These are phyloP conservation scores for Coemansia sp. DNA, from an alignment of 192 early-diverging fungal genomes.

Conservation along the genomic window DNA sequence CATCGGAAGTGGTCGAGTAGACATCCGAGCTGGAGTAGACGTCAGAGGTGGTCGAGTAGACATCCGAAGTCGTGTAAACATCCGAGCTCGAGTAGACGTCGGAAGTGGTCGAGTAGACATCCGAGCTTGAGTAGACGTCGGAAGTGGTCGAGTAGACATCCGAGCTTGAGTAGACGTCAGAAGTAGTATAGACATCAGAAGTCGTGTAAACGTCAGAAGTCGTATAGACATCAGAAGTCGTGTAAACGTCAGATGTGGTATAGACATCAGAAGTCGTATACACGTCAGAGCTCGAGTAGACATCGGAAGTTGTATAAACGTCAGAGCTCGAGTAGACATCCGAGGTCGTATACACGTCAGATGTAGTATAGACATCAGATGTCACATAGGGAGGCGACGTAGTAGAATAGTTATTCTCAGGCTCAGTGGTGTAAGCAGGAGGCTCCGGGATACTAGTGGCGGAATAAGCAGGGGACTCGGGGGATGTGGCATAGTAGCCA, in stretches of 20 bases:
- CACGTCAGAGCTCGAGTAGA: background rate
- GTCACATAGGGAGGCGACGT: constrained; percentile 4
- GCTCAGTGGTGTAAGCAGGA: constrained; percentile 4
- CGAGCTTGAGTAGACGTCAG: constrained; percentile 12
- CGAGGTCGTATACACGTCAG: background rate
- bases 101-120: constrained; percentile 12
- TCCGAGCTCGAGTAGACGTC: constrained; percentile 2
- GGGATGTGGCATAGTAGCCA: constrained; percentile 6
- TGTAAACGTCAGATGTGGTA: background rate
- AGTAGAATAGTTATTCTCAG: constrained; percentile 3
- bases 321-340: constrained; percentile 3
- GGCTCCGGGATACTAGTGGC: background rate
- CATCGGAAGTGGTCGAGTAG: constrained; percentile 10
- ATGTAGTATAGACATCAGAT: background rate
- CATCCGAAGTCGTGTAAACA: constrained; percentile 7
- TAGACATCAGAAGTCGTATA: constrained; percentile 6
- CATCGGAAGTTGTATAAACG: constrained; percentile 5
- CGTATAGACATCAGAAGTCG: constrained; percentile 5
- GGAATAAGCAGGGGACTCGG: background rate
- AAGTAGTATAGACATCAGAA: background rate
- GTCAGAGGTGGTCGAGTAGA: constrained; percentile 1
- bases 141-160: constrained; percentile 10
- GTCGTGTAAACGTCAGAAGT: constrained; percentile 7
- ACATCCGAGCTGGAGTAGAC: constrained; percentile 7
- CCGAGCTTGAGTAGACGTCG: constrained; percentile 1